Conservation (phyloP, 805 yeast species). For the Pichia rugopelliculosa region DNA sequence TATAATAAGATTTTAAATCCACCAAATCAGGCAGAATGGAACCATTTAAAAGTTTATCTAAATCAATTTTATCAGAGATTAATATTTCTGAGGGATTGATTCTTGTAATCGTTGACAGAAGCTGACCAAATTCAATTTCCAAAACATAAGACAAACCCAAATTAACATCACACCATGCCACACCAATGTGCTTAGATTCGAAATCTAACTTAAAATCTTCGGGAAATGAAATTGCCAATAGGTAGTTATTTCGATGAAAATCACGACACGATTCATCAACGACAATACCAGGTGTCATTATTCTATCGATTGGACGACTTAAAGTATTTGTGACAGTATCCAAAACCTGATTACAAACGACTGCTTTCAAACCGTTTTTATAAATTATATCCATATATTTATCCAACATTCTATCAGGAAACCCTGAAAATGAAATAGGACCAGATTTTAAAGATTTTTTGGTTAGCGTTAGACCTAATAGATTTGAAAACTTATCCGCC, state of each 20-base stretch:
- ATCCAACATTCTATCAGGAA: conserved; percentile 66
- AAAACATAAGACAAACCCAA: conserved; percentile 74
- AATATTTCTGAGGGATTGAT: conserved; percentile 78
- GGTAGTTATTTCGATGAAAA: conserved; percentile 60
- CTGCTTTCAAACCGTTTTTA: conserved; percentile 63
- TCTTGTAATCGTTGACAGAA: conserved; percentile 67
- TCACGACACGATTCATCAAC: conserved; percentile 81
- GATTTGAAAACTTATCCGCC: conserved; percentile 65
- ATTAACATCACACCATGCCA: conserved; percentile 86
- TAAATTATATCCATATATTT: conserved; percentile 71
- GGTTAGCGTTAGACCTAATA: conserved; percentile 67
- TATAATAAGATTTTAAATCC: conserved; percentile 51
- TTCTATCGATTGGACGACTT: conserved; percentile 65
- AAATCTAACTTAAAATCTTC: conserved; percentile 33
- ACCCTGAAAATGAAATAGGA: conserved; percentile 81
- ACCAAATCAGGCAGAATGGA: conserved; percentile 50
- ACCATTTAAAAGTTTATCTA: conserved; percentile 36
- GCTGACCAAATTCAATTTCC: conserved; percentile 47
- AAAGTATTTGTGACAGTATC: conserved; percentile 30
- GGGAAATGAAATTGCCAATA: conserved; percentile 61
- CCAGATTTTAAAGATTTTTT: conserved; percentile 38
- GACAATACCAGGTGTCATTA: conserved; percentile 89
- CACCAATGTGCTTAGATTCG: conserved; percentile 44
- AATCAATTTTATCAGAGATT: conserved; percentile 40
- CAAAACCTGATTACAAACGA: conserved; percentile 64